Evolutionary conservation across 2,329 filamentous ascomycete species (phyloP), one percentile per base, ranked within the genome.

Genomic region (Alternaria sp.): DNA sequence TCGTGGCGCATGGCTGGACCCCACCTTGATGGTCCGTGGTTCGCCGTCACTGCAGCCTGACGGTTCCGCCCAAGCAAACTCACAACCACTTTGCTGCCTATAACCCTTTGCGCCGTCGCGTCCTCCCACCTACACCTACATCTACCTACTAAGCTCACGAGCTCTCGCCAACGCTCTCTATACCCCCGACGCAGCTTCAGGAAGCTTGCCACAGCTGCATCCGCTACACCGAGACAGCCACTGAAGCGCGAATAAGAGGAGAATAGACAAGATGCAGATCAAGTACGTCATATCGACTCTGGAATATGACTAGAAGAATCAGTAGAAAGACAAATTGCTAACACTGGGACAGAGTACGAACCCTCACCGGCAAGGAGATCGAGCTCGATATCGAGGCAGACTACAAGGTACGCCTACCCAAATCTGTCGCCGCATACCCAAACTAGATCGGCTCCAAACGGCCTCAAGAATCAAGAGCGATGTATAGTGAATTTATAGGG

Each of bases 331-430:
- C 2, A 9, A 18, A 8, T 37, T 9, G 50, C 73, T 73, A 54
- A 76, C 59, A 33, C 43, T 1, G 14, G 1, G 20, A 47, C 55
- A 99, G 95, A 87, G 95, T 99, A 80, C 92, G 96, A 79, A 99
- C 96, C 67, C 90, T 99, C 69, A 98, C 96, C 69, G 96, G 96
- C 78, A 98, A 98, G 86, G 94, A 99, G 84, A 98, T 98, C 81
- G 95, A 98, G 87, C 89, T 99, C 75, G 94, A 98, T 79, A 97
- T 99, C 79, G 96, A 98, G 85, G 87, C 89, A 57, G 90, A 93
- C 77, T 97, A 97, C 87, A 97, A 94, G 88, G 94, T 96, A 83
- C 73, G 78, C 56, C 41, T 15, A 46, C 41, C 21, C 46, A 11
- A 12, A 6, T 23, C 0, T 5, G 9, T 25, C 20, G 30, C 28